Evolutionary conservation across 2,329 filamentous ascomycete genomes (phyloP), one percentile per base, ranked within the genome.

Genomic region (Hymenoscyphus scutula): DNA sequence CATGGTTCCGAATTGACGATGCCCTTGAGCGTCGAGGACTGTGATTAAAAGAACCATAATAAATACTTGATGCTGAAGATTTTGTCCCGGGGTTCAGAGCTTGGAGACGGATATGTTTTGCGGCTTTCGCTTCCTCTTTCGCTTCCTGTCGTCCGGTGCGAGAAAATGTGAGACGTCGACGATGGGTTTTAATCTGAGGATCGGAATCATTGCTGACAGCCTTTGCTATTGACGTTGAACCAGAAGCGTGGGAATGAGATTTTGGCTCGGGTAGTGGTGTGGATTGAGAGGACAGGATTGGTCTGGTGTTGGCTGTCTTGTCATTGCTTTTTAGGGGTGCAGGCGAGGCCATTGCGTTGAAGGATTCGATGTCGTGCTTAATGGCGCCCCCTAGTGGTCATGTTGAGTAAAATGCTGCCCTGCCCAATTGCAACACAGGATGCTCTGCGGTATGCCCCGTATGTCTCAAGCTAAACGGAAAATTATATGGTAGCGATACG

Each of bases 1-100:
- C 62, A n/a, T 67, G 66, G 56, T 62, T 69, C 53, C 56, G 66
- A 1, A 70, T 15, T 23, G 68, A 69, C 8, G 66, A 61, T 65
- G 65, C 64, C 41, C 65, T 66, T 45, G 72, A 73, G 7, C 61
- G 64, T 13, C 68, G 68, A n/a, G 71, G 69, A 60, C 65, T 67
- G 11, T 62, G 64, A 54, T 63, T 62, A 59, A 71, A 76, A 6
- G 74, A 76, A 30, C 74, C 74, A 64, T 71, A 68, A 48, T 75
- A 75, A 11, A 75, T 72, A 56, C 71, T 72, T 1, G 71, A 67
- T 19, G 66, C 62, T 10, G 68, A 61, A 19, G 68, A 67, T 59
- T 59, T 66, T 13, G 65, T 59, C 37, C 63, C 65, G 27, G 65
- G 65, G 30, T 58, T 60, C 3, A 69, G 67, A 19, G 68, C 66